Base-by-base conservation (phyloP, 2,329 filamentous ascomycete genomes). In the Phyllosticta citrichinensis region DNA sequence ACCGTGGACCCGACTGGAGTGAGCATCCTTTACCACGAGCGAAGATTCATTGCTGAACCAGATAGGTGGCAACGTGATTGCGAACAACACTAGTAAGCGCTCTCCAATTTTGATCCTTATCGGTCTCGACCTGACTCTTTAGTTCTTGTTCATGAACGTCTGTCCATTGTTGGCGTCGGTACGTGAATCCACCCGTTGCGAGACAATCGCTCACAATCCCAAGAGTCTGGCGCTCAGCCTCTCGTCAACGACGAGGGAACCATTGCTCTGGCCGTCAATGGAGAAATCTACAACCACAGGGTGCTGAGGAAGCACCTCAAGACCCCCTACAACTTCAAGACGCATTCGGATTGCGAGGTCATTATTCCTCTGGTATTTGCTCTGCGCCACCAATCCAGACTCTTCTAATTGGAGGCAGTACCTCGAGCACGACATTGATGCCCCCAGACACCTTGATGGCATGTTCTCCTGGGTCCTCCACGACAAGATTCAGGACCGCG, bases 391-490 rank as follows among this genome's bases (percentile, higher is more conserved):
- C 20, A 33, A 24, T 53, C n/a, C 12, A 17, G 53, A 27, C 40
- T 10, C 19, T 56, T 62, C 69, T 73, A 61, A 72, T 62, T 19
- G 8, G 24, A n/a, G 14, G 56, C 64, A 96, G 89, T 99, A 99
- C 75, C 83, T 91, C 79, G 86, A 97, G 77, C 84, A 95, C 83
- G 94, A 87, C 70, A 82, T 95, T 68, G 91, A 97, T 71, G 91
- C 93, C 62, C 92, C 94, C 64, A 94, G 93, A 77, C 82, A 91
- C 76, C 86, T 99, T 67, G 94, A 99, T 75, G 94, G 94, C 80
- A 99, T 99, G 94, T 99, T 99, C 83, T 97, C 93, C 17, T 99
- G 95, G 79, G 92, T 99, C 61, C 84, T 99, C 58, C 96, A 96
- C 78, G 94, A 99, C 80, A 96, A 96, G 83, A 87, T 85, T 67